A percentile compares a stretch with the other conserved stretches of the same genome.
Conservation (phyloP, 2,329 filamentous ascomycete genomes). For the Exophiala mesophila region DNA sequence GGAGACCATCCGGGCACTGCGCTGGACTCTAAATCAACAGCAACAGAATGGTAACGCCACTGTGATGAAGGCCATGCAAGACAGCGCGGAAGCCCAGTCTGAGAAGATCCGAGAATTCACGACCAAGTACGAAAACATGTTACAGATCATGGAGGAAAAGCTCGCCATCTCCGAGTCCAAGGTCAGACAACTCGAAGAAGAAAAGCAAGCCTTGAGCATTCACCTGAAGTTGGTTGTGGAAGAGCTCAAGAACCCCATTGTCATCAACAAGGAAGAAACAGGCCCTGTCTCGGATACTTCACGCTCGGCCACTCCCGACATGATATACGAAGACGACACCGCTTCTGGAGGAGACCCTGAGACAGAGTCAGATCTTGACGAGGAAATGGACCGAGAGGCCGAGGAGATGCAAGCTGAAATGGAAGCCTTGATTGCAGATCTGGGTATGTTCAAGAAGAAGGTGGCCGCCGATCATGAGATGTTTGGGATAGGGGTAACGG, state of each 20-base stretch:
- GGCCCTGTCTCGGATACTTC: constrained; percentile 10
- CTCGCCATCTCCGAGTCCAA: constrained; percentile 87
- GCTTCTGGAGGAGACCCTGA: constrained; percentile 35
- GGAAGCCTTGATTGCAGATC: constrained; percentile 73
- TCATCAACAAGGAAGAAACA: constrained; percentile 38
- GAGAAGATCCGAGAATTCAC: constrained; percentile 93
- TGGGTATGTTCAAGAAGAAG: constrained; percentile 77
- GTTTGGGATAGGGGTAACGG: constrained; percentile 20
- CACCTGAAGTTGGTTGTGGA: constrained; percentile 83
- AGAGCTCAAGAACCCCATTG: constrained; percentile 88
- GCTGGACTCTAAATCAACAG: constrained; percentile 62
- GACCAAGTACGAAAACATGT: constrained; percentile 80
- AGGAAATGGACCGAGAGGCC: constrained; percentile 49
- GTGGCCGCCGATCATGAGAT: constrained; percentile 64
- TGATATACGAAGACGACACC: constrained; percentile 32
- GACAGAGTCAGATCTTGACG: constrained; percentile 55
- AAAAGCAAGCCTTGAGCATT: constrained; percentile 83
- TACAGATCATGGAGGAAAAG: constrained; percentile 92
- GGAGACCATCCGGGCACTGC: constrained; percentile 82
- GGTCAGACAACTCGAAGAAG: constrained; percentile 79
- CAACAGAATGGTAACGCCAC: constrained; percentile 26
- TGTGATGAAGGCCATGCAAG: constrained; percentile 65
- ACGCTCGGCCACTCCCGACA: constrained; percentile 23
- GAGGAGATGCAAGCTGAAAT: constrained; percentile 75
- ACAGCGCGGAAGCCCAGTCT: constrained; percentile 71